Evolutionary conservation across 2,329 filamentous ascomycete genomes (phyloP).

Genomic region (Fusarium poae): DNA sequence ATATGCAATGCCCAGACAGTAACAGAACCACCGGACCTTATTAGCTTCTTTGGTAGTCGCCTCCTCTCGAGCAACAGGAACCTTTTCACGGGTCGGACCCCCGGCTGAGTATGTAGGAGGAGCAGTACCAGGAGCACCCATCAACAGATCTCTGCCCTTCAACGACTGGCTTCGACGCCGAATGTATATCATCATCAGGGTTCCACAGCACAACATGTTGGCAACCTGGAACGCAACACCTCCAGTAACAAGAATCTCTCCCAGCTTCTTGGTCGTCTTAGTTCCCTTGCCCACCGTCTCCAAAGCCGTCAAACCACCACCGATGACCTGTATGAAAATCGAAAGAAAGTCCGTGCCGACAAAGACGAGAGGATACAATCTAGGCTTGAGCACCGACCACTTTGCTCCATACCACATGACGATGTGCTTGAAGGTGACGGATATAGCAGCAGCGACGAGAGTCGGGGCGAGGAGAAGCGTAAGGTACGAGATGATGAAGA

Average conservation of each 20-base stretch:
- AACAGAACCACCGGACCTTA: constrained; percentile 26
- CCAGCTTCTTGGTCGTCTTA: constrained; percentile 18
- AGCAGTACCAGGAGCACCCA: background rate
- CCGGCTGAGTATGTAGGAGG: constrained; percentile 7
- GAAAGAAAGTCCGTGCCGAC: constrained; percentile 62
- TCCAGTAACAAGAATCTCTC: constrained; percentile 40
- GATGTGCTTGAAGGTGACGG: constrained; percentile 61
- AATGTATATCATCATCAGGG: constrained; percentile 32
- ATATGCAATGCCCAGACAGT: constrained; percentile 31
- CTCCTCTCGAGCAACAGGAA: constrained; percentile 27
- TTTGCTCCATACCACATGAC: constrained; percentile 58
- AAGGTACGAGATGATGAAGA: constrained; percentile 58
- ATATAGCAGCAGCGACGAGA: constrained; percentile 61
- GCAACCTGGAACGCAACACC: constrained; percentile 48
- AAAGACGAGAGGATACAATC: constrained; percentile 63
- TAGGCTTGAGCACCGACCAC: constrained; percentile 57
- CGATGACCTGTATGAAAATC: constrained; percentile 46
- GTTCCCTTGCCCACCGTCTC: constrained; percentile 24
- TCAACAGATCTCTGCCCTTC: background rate
- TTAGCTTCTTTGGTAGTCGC: constrained; percentile 29
- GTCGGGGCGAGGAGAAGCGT: constrained; percentile 58
- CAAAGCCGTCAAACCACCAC: constrained; percentile 36
- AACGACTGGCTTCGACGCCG: constrained; percentile 25
- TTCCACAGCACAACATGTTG: constrained; percentile 46
- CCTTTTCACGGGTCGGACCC: background rate